Evolutionary conservation across 176 grass and related monocot genomes (phyloP), one percentile per base, ranked within the genome.

Genomic region (Poa pratensis): DNA sequence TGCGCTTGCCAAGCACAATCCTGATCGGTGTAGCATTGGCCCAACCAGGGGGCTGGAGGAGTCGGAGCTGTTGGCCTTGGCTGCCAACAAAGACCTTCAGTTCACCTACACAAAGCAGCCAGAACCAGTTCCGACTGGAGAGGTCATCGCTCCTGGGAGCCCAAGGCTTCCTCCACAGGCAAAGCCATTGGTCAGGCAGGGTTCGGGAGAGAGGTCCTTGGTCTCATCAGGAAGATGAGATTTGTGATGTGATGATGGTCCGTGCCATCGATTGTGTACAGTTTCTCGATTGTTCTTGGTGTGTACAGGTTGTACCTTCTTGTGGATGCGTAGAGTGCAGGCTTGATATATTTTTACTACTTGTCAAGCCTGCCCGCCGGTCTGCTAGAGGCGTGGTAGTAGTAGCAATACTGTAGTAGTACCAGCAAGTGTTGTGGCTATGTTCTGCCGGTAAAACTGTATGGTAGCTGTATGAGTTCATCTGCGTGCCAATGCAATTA

Each of bases 1-100:
- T 77, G 90, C 91, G 3, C 92, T 99, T 86, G 91, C 94, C 27
- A 99, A 99, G 86, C 96, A 99, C 84, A 90, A 75, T 42, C 92
- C 96, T n/a, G 94, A 92, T 7, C 90, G 88, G 58, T 96, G 94
- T 72, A 92, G 91, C 88, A 68, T 99, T 42, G 90, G 88, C 22
- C 94, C 96, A 68, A 66, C 90, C 23, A 94, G 24, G 49, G 96
- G 96, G 30, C 82, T 99, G 1, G 96, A 96, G 55, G 96, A 96
- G 42, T 86, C 88, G 0, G 91, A 88, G 83, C 84, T 99, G 20
- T 40, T 96, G 66, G 90, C 96, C 19, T 83, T 99, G 70, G 91
- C 94, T 0, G 91, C 86, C 16, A 99, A 99, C 90, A 94, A 92
- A 66, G 96, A 96, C 74, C 86, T 99, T 67, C 51, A 90, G 58